A percentile compares a stretch with the other conserved stretches of the same genome.
Conservation (phyloP, 192 early-diverging fungal species). For the Jimgerdemannia flammicorona region DNA sequence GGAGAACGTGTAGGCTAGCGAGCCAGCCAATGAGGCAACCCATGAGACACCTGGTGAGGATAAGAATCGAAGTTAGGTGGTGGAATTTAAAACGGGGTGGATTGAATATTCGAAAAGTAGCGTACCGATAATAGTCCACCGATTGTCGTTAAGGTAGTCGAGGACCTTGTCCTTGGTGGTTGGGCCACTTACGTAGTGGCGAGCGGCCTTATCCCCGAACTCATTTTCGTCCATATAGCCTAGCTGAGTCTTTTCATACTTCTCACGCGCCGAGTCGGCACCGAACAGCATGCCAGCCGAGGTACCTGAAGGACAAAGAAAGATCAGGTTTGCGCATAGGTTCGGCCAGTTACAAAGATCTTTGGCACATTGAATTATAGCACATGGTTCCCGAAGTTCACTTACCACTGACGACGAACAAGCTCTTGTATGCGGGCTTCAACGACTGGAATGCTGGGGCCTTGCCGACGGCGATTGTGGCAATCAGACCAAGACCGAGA, state of each 20-base stretch:
- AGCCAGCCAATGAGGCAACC: conserved; percentile 34
- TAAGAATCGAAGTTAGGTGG: too few species aligned
- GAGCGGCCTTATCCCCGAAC: not conserved
- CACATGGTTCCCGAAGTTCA: not conserved
- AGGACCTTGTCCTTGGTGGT: conserved; percentile 15
- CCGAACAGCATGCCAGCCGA: conserved; percentile 29
- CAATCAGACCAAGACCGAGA: conserved; percentile 29
- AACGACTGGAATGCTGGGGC: conserved; percentile 24
- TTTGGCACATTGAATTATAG: not conserved
- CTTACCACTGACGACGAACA: conserved; percentile 29
- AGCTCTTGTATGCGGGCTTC: conserved; percentile 28
- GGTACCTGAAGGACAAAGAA: conserved; percentile 19
- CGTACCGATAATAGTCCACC: conserved; percentile 36
- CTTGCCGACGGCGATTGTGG: conserved; percentile 17
- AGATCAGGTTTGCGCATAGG: not conserved
- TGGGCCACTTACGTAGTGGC: conserved; percentile 1
- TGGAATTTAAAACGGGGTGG: too few species aligned
- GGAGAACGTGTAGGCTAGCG: conserved; percentile 30
- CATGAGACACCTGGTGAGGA: conserved; percentile 28
- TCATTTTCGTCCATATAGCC: conserved; percentile 31
- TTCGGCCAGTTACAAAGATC: not conserved
- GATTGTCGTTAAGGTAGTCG: conserved; percentile 27
- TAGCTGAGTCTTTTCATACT: conserved; percentile 27
- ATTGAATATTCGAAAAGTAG: too few species aligned
- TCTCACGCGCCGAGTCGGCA: conserved; percentile 2